These are phyloP conservation scores for Penicillium soppii DNA, from an alignment of 495 filamentous ascomycete genomes.

Conservation along the genomic window DNA sequence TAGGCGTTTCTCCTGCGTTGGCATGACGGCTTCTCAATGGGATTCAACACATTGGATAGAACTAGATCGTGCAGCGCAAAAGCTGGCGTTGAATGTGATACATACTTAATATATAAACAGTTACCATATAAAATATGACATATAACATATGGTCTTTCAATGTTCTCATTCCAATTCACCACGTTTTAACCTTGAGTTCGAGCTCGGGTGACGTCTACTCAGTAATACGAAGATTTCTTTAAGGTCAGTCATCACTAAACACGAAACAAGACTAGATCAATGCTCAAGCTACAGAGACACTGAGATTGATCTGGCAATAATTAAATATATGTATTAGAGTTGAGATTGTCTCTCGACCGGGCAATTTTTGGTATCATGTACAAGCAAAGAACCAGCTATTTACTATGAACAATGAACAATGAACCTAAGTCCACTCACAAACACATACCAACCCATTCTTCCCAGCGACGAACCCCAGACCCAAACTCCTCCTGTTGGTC, in stretches of 20 bases:
- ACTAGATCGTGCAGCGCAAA: conserved; percentile 17
- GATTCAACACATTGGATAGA: conserved; percentile 20
- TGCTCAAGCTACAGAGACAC: conserved; percentile 11
- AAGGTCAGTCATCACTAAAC: neutral
- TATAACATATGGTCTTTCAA: no score
- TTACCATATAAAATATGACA: no score
- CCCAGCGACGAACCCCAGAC: conserved; percentile 75
- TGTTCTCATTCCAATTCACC: neutral
- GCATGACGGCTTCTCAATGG: conserved; percentile 3
- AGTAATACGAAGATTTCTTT: no score
- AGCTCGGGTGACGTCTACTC: no score
- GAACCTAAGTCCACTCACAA: conserved; percentile 37
- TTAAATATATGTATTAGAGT: neutral
- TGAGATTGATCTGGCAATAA: conserved; percentile 10
- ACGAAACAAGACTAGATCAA: conserved; percentile 22
- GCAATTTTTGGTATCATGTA: conserved; percentile 7
- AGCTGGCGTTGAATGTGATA: conserved; percentile 4
- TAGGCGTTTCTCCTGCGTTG: conserved; percentile 17
- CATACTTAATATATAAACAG: conserved; percentile 6
- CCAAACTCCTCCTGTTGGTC: conserved; percentile 53
- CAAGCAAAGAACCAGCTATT: neutral
- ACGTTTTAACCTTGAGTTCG: no score
- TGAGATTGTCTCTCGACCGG: no score
- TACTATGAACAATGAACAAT: neutral
- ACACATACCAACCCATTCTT: conserved; percentile 76